Base-by-base conservation (phyloP, 2,329 filamentous ascomycete species). In the Aspergillus tubingensis region DNA sequence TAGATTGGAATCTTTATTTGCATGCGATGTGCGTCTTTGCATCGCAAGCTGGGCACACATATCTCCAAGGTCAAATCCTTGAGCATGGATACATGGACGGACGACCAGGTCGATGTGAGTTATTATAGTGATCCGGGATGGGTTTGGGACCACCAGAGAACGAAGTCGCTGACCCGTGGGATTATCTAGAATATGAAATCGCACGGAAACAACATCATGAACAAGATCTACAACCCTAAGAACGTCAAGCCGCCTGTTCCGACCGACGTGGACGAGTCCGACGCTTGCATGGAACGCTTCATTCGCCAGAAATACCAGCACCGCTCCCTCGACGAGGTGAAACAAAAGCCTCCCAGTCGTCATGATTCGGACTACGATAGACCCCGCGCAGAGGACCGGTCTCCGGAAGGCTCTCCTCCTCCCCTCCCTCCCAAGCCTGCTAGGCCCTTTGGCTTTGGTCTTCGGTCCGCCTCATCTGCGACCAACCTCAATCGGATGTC, bases 51-150 rank as follows among this genome's bases (percentile, higher is more conserved):
- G 72, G 95, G 95, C 63, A 98, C 95, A 43, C 95, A 99, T 77
- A 92, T 99, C 65, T 97, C 93, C 67, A 99, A 99, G 77, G 92
- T 99, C 81, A 99, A 99, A 79, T 98, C 93, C 39, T 79, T 99
- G 80, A 98, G 91, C 77, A 98, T 99, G 93, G 95, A 99, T 79
- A 95, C 90, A 68, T 99, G 95, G 95, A 88, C 91, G 52, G 89
- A 89, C 72, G 95, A 98, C 62, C 95, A 99, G 80, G 93, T 99
- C 65, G 95, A 99, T 79, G 93, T 96, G 82, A 79, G 86, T 78
- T 61, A 51, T 11, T 3, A 30, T 11, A 23, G 19, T 13, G 32
- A 36, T 6, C 17, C 39, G 19, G 19, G 19, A 19, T 19, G 19
- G 19, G 19, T 19, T 19, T 19, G 19, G 19, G 19, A 19, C 19